Percentiles rank a stretch among this genome's conserved stretches.
phyloP scores from a whole-genome alignment of 345 rosid genomes.

The Lepidium africanum region DNA sequence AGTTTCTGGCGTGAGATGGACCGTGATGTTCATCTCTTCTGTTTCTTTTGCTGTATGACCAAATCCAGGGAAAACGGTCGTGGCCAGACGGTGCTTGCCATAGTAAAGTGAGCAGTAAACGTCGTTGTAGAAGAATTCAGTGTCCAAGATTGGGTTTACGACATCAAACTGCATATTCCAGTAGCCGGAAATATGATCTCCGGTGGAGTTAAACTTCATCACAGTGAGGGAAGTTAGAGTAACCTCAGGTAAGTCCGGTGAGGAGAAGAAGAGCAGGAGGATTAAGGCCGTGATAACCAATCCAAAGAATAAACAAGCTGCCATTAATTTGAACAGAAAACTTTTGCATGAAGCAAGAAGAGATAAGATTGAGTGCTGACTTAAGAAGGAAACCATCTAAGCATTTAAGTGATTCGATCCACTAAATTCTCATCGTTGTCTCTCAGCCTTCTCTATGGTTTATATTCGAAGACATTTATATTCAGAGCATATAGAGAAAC shows the following conservation, averaged over 20 bases:
- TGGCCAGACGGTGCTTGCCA: not conserved
- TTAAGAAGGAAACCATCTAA: not conserved
- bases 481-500: not conserved
- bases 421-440: not conserved
- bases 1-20: not conserved
- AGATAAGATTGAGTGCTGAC: not conserved
- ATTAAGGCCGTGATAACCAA: not conserved
- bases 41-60: not conserved
- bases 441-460: not conserved
- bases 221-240: constrained; percentile 9
- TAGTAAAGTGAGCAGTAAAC: not conserved
- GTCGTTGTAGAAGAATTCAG: not conserved
- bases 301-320: not conserved
- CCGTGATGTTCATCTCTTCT: not conserved
- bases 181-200: not conserved
- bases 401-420: not conserved
- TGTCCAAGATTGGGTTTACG: not conserved
- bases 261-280: not conserved
- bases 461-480: not conserved
- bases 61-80: not conserved
- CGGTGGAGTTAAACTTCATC: not conserved
- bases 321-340: not conserved
- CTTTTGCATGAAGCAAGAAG: not conserved
- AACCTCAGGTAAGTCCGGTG: not conserved
- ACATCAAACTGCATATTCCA: not conserved